Evolutionary conservation across 2,329 filamentous ascomycete genomes (phyloP).

Genomic region (Incumbomyces lentus): DNA sequence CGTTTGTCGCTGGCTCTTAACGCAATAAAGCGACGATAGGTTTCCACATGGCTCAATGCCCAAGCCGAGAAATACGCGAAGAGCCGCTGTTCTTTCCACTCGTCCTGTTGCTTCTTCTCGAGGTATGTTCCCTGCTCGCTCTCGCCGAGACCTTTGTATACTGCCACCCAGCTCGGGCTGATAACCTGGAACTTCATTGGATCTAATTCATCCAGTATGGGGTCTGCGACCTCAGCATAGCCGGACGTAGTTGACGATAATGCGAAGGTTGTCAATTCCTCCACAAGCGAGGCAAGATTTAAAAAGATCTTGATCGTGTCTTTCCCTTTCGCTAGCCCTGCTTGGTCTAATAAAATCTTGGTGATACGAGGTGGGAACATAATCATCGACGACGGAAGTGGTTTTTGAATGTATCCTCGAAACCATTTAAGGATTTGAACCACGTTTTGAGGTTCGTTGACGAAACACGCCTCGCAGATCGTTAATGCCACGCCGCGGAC

Average conservation of each 20-base stretch:
- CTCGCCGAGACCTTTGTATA: constrained; percentile 3
- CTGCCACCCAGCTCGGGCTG: background rate
- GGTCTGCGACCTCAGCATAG: too few species aligned
- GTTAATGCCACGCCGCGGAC: background rate
- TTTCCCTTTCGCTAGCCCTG: background rate
- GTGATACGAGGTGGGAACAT: constrained; percentile 3
- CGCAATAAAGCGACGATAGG: constrained; percentile 1
- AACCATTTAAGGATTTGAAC: constrained; percentile 5
- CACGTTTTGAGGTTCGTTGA: background rate
- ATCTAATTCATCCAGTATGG: background rate
- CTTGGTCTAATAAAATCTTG: background rate
- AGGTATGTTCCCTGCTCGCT: background rate
- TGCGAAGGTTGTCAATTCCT: background rate
- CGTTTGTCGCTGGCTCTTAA: background rate
- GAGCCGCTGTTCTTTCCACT: background rate
- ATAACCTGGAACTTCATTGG: background rate
- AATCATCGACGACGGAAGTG: background rate
- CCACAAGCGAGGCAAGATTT: background rate
- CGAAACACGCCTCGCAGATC: constrained; percentile 2
- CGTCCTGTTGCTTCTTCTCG: background rate
- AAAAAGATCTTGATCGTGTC: background rate
- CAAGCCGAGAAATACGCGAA: constrained; percentile 4
- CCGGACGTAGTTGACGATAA: background rate
- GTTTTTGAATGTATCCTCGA: background rate
- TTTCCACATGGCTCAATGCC: background rate